A percentile compares a stretch with the other conserved stretches of the same genome.
phyloP scores from a whole-genome alignment of 495 filamentous ascomycete species.

The Aspergillus bertholletiae region DNA sequence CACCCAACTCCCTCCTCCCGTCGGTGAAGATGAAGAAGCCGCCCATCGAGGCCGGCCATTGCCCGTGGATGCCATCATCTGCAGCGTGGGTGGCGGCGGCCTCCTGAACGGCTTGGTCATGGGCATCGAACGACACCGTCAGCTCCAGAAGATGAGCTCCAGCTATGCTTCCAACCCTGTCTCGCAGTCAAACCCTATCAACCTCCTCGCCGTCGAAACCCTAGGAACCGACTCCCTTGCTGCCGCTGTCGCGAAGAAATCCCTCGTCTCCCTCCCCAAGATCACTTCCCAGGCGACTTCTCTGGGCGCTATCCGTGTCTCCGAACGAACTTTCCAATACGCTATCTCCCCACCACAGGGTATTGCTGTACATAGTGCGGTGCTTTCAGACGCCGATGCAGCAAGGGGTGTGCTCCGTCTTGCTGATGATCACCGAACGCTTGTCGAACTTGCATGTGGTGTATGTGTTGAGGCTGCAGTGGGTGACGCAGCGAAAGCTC shows the following conservation, averaged over 20 bases:
- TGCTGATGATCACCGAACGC: constrained; percentile 74
- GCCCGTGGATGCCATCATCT: constrained; percentile 66
- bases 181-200: constrained; percentile 27
- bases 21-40: constrained; percentile 29
- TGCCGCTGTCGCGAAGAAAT: constrained; percentile 53
- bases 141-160: constrained; percentile 5
- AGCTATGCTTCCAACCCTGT: not conserved
- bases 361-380: constrained; percentile 57
- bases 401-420: constrained; percentile 71
- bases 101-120: constrained; percentile 75
- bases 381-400: constrained; percentile 77
- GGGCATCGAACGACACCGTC: constrained; percentile 53
- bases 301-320: constrained; percentile 73
- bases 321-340: constrained; percentile 66
- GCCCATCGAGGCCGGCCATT: constrained; percentile 31
- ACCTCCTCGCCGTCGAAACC: constrained; percentile 80
- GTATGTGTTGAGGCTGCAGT: constrained; percentile 65
- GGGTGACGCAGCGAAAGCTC: constrained; percentile 25
- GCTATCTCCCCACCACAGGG: constrained; percentile 37
- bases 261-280: constrained; percentile 61
- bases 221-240: constrained; percentile 71
- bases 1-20: constrained; percentile 47
- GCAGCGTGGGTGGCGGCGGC: constrained; percentile 86
- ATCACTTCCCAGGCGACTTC: constrained; percentile 81
- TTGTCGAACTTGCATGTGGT: constrained; percentile 82